A percentile compares a stretch with the other conserved stretches of the same genome.
These are phyloP conservation scores for Perkinsela sp. DNA, from an alignment of 208 protist species.

Conservation along the genomic window DNA sequence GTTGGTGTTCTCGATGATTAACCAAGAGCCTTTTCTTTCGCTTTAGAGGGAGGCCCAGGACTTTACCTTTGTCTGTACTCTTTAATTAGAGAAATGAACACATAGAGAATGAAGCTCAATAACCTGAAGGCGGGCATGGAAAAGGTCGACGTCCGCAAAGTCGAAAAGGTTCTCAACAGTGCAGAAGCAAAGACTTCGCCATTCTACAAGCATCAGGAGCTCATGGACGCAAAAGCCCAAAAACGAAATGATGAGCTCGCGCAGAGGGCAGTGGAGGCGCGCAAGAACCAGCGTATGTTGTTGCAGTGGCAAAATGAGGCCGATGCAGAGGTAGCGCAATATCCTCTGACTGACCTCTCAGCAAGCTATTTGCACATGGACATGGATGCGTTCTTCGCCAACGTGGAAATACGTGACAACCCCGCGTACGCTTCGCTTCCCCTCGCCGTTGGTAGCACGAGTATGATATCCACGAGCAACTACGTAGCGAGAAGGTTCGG, in stretches of 20 bases:
- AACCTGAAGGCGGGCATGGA: conserved; percentile 34
- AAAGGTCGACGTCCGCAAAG: conserved; percentile 17
- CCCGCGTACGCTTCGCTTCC: conserved; percentile 50
- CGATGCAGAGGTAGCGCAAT: background rate
- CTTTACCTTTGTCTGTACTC: too few species aligned
- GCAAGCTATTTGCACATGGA: conserved; percentile 48
- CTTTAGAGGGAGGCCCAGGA: too few species aligned
- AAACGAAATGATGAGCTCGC: conserved; percentile 8
- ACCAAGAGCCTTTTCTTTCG: too few species aligned
- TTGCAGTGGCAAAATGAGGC: background rate
- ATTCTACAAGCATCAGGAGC: conserved; percentile 32
- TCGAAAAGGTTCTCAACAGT: conserved; percentile 14
- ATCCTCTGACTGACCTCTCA: background rate
- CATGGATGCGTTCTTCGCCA: conserved; percentile 63
- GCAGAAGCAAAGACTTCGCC: conserved; percentile 17
- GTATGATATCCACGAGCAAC: conserved; percentile 79
- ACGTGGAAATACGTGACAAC: conserved; percentile 66
- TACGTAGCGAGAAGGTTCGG: conserved; percentile 79
- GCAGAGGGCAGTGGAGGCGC: background rate
- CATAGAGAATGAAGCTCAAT: conserved; percentile 11
- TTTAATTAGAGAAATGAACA: too few species aligned
- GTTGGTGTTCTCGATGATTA: conserved; percentile 23
- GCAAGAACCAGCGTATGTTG: background rate
- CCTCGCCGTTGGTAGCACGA: conserved; percentile 63
- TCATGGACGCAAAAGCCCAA: conserved; percentile 15